These are phyloP conservation scores for Catharanthus roseus DNA, from an alignment of 257 asterid genomes.

Conservation along the genomic window DNA sequence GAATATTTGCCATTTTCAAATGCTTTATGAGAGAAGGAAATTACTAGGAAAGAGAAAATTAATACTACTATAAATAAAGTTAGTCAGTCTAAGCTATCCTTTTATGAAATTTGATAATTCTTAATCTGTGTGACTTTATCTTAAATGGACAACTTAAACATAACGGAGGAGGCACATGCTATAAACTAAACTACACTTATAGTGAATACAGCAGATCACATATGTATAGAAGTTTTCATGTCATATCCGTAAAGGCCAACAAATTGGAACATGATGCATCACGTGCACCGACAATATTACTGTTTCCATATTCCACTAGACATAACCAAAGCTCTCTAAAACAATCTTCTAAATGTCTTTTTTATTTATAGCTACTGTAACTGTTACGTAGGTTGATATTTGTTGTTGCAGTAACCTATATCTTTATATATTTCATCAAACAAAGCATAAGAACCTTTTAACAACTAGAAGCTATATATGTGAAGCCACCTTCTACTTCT, in stretches of 20 bases:
- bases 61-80: no score
- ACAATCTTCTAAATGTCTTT: not conserved
- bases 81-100: no score
- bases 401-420: not conserved
- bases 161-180: not conserved
- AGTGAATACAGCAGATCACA: not conserved
- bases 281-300: not conserved
- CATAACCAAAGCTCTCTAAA: not conserved
- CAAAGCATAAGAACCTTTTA: not conserved
- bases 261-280: not conserved
- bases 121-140: no score
- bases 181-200: not conserved
- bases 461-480: not conserved
- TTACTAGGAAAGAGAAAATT: no score
- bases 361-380: not conserved
- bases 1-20: no score
- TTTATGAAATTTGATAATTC: no score
- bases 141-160: no score
- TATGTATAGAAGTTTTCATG: not conserved
- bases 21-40: no score
- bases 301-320: not conserved
- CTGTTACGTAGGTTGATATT: not conserved
- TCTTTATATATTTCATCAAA: not conserved
- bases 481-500: not conserved
- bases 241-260: not conserved